Percentiles rank a stretch among this genome's conserved stretches.
phyloP scores from a whole-genome alignment of 805 yeast species.

The Candida sakaeoensis region DNA sequence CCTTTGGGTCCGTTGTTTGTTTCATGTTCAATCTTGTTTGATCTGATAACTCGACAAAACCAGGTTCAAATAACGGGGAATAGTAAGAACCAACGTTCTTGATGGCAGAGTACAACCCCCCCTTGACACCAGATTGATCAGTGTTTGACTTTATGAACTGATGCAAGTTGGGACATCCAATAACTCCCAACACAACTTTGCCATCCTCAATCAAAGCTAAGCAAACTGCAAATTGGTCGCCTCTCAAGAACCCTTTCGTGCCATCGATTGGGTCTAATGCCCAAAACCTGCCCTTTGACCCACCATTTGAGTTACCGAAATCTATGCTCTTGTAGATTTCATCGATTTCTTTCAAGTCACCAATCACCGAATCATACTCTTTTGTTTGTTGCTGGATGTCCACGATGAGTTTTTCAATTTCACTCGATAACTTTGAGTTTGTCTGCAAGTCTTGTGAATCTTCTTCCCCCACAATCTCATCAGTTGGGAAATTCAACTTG shows the following conservation, averaged over 20 bases:
- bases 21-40: slow-evolving; percentile 50
- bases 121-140: slow-evolving; percentile 39
- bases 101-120: slow-evolving; percentile 76
- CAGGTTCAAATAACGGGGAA: slow-evolving; percentile 34
- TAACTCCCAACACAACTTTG: slow-evolving; percentile 80
- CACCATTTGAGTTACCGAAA: slow-evolving; percentile 77
- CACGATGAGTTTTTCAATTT: slow-evolving; percentile 58
- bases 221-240: slow-evolving; percentile 97
- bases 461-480: slow-evolving; percentile 92
- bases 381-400: slow-evolving; percentile 48
- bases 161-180: slow-evolving; percentile 93
- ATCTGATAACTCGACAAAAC: slow-evolving; percentile 30
- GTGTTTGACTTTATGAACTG: slow-evolving; percentile 40
- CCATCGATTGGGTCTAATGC: slow-evolving; percentile 98
- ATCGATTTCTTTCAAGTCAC: slow-evolving; percentile 39
- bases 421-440: slow-evolving; percentile 41
- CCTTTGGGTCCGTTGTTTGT: slow-evolving; percentile 39
- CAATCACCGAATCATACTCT: slow-evolving; percentile 28
- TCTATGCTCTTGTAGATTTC: slow-evolving; percentile 68
- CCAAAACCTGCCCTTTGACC: slow-evolving; percentile 83
- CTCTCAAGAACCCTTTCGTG: slow-evolving; percentile 90
- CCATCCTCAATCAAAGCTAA: slow-evolving; percentile 86
- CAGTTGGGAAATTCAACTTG: slow-evolving; percentile 72
- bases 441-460: slow-evolving; percentile 63
- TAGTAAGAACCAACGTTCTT: slow-evolving; percentile 66